These are phyloP conservation scores for Platanus orientalis DNA, from an alignment of 164 flowering plant species.

Conservation along the genomic window DNA sequence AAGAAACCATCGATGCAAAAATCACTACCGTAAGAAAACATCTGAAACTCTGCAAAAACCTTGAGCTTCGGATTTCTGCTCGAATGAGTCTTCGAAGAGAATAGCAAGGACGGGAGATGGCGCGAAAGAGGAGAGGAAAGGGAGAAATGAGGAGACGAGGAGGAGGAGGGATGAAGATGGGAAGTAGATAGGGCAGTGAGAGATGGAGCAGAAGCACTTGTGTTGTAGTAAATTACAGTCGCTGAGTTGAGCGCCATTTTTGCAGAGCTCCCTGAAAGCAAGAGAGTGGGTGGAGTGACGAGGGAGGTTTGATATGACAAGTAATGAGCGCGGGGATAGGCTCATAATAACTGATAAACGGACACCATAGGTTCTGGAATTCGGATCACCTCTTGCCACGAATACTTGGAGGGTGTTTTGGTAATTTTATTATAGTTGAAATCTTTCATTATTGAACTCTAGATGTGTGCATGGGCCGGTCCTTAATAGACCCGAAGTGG, in stretches of 20 bases:
- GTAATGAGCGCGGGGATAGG: not conserved
- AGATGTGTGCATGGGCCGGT: no score
- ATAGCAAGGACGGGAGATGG: conserved; percentile 10
- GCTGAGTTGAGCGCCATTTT: conserved; percentile 16
- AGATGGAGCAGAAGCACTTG: conserved; percentile 20
- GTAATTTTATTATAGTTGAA: no score
- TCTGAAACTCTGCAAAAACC: no score
- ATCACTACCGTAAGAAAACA: not conserved
- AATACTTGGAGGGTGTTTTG: no score
- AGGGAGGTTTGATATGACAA: not conserved
- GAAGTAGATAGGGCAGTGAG: conserved; percentile 16
- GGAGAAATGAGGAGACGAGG: conserved; percentile 16
- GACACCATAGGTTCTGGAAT: conserved; percentile 12
- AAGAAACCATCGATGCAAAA: not conserved
- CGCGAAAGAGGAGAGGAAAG: conserved; percentile 11
- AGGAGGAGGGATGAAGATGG: conserved; percentile 10
- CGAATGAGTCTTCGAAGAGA: conserved; percentile 1
- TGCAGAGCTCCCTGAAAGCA: not conserved
- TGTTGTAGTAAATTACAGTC: conserved; percentile 21
- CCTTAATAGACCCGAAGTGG: no score
- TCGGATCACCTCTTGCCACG: no score
- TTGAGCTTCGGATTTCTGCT: conserved; percentile 20
- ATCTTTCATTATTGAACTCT: no score
- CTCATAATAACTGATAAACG: conserved; percentile 20
- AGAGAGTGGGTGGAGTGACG: not conserved